A percentile compares a stretch with the other conserved stretches of the same genome.
Conservation (phyloP, 1,284 basidiomycete genomes). For the Vanrija humicola region DNA sequence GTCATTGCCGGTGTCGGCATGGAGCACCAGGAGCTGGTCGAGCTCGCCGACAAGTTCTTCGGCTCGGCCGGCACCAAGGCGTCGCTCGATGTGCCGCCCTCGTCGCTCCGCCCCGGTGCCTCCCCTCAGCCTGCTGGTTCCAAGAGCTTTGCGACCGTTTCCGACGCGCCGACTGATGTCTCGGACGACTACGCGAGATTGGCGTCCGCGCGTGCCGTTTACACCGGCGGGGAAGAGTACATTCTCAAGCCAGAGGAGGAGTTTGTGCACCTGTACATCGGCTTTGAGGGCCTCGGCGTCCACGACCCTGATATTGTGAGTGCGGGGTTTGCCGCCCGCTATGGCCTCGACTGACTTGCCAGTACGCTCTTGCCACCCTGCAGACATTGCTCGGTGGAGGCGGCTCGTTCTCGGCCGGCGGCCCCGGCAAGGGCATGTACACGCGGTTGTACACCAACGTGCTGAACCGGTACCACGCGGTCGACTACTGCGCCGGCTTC, state of each 20-base stretch:
- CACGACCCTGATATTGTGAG: conserved; percentile 79
- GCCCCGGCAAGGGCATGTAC: conserved; percentile 99
- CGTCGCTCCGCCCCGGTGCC: conserved; percentile 38
- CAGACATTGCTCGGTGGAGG: conserved; percentile 94
- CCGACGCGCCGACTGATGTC: conserved; percentile 23
- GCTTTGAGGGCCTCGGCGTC: conserved; percentile 87
- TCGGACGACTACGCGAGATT: conserved; percentile 43
- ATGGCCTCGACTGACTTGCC: background rate
- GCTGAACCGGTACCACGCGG: conserved; percentile 86
- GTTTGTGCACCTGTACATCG: conserved; percentile 90
- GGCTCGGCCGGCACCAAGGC: conserved; percentile 59
- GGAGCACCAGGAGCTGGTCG: conserved; percentile 80
- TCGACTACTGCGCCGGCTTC: conserved; percentile 97
- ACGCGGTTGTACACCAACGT: conserved; percentile 96
- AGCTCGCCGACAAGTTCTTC: conserved; percentile 78
- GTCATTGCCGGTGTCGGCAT: conserved; percentile 92
- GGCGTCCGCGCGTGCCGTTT: conserved; percentile 58
- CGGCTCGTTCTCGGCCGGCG: conserved; percentile 65
- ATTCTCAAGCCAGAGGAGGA: conserved; percentile 64
- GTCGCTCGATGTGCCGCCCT: conserved; percentile 18
- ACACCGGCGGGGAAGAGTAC: conserved; percentile 78
- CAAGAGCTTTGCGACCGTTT: conserved; percentile 46
- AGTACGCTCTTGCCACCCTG: conserved; percentile 86
- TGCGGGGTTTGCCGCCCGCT: background rate
- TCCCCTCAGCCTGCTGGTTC: conserved; percentile 63